Conservation (phyloP, 768 basidiomycete genomes). For the Kwoniella mangroviensis region DNA sequence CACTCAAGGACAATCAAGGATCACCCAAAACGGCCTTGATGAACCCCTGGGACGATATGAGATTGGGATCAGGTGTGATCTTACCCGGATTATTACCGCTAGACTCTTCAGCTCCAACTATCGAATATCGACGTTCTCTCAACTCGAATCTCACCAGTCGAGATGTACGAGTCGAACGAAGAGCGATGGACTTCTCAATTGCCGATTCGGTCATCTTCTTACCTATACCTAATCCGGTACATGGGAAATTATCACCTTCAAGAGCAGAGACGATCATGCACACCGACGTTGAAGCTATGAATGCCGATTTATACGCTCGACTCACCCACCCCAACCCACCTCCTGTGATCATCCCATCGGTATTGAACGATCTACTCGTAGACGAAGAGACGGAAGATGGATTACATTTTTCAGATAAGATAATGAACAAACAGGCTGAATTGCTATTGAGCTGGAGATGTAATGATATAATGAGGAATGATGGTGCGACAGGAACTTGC, state of each 20-base stretch:
- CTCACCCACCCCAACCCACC: conserved; percentile 59
- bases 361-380: conserved; percentile 80
- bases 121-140: conserved; percentile 20
- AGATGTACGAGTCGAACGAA: not conserved
- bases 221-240: conserved; percentile 74
- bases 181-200: conserved; percentile 50
- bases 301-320: conserved; percentile 77
- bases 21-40: conserved; percentile 44
- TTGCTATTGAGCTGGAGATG: conserved; percentile 80
- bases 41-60: conserved; percentile 47
- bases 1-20: conserved; percentile 54
- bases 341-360: conserved; percentile 69
- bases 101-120: conserved; percentile 1
- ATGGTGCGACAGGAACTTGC: conserved; percentile 68
- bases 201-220: conserved; percentile 78
- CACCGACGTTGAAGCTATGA: conserved; percentile 88
- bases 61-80: conserved; percentile 33
- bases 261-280: conserved; percentile 72
- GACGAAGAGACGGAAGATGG: conserved; percentile 79
- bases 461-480: conserved; percentile 63
- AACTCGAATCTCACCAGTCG: conserved; percentile 6
- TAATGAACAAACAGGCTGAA: conserved; percentile 73
- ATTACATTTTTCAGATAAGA: conserved; percentile 72
- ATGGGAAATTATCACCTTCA: conserved; percentile 68
- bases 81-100: conserved; percentile 32